Percentiles rank a stretch among this genome's conserved stretches.
These are phyloP conservation scores for Cunninghamia lanceolata DNA, from an alignment of 75 land plant species.

Conservation along the genomic window DNA sequence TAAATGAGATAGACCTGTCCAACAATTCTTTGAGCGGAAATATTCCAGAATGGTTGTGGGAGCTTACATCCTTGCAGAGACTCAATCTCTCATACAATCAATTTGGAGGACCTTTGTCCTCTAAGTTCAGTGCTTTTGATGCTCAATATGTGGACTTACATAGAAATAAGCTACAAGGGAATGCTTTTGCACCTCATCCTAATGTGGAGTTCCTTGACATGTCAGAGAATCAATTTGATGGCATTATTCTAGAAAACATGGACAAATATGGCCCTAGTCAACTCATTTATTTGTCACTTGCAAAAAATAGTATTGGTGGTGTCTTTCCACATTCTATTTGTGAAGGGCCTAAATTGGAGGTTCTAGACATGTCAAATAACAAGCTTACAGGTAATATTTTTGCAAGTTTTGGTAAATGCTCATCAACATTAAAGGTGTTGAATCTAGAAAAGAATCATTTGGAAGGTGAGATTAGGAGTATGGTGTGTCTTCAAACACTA, in stretches of 20 bases:
- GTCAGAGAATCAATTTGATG: background rate
- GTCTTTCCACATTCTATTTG: background rate
- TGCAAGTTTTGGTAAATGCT: background rate
- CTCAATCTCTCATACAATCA: too few relatives aligned
- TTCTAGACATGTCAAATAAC: background rate
- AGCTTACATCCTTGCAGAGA: background rate
- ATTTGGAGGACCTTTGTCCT: too few relatives aligned
- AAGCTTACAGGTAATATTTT: background rate
- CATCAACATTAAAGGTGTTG: background rate
- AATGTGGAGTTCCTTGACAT: background rate
- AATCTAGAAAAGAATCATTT: background rate
- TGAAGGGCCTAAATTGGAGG: background rate
- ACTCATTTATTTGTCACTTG: too few relatives aligned
- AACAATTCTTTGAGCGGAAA: conserved; percentile 10
- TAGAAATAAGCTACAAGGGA: too few relatives aligned
- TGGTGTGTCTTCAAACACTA: background rate
- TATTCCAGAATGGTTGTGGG: conserved; percentile 16
- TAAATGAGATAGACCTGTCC: conserved; percentile 5
- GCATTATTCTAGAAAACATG: background rate
- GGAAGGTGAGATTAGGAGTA: background rate
- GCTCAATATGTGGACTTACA: too few relatives aligned
- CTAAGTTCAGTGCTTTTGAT: too few relatives aligned
- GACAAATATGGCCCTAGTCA: background rate
- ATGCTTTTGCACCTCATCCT: background rate
- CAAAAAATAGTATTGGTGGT: too few relatives aligned